Percentiles rank a stretch among this genome's conserved stretches.
phyloP scores from a whole-genome alignment of 257 asterid species.

The Parsonsia alboflavescens region DNA sequence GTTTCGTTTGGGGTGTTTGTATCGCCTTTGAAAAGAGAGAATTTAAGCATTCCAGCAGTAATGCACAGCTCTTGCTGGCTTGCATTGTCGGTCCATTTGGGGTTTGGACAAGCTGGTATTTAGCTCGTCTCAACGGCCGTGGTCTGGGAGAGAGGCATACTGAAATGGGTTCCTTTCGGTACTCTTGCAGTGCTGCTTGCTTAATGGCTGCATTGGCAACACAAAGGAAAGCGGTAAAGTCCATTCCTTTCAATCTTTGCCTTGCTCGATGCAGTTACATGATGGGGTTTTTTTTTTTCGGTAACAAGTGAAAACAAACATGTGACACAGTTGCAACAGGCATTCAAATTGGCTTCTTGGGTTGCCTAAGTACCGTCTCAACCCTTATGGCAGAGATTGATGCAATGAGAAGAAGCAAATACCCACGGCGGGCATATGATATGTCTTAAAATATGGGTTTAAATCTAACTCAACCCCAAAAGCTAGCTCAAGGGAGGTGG shows the following conservation, averaged over 20 bases:
- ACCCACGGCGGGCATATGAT: slow-evolving; percentile 61
- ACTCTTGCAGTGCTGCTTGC: slow-evolving; percentile 93
- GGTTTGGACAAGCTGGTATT: slow-evolving; percentile 80
- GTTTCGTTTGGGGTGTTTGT: slow-evolving; percentile 44
- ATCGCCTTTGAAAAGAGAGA: slow-evolving; percentile 33
- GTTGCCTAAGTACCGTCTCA: slow-evolving; percentile 85
- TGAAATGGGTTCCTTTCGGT: slow-evolving; percentile 93
- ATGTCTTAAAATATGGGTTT: too few relatives aligned
- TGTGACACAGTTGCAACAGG: slow-evolving; percentile 54
- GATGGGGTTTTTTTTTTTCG: too few relatives aligned
- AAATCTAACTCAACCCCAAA: too few relatives aligned
- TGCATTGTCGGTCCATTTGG: slow-evolving; percentile 89
- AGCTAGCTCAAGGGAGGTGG: too few relatives aligned
- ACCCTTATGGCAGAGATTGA: slow-evolving; percentile 73
- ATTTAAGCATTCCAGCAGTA: slow-evolving; percentile 39
- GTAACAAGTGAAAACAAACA: slow-evolving; percentile 35
- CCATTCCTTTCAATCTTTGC: too few relatives aligned
- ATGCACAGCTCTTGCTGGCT: slow-evolving; percentile 57
- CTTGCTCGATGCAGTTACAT: too few relatives aligned
- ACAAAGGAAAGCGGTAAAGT: slow-evolving; percentile 53
- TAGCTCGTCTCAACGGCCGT: slow-evolving; percentile 79
- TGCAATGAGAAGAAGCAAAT: slow-evolving; percentile 57
- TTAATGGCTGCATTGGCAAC: slow-evolving; percentile 84
- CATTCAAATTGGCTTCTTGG: slow-evolving; percentile 70
- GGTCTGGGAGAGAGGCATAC: slow-evolving; percentile 51